Base-by-base conservation (phyloP, 768 basidiomycete genomes). In the Sarcodon aspratus region DNA sequence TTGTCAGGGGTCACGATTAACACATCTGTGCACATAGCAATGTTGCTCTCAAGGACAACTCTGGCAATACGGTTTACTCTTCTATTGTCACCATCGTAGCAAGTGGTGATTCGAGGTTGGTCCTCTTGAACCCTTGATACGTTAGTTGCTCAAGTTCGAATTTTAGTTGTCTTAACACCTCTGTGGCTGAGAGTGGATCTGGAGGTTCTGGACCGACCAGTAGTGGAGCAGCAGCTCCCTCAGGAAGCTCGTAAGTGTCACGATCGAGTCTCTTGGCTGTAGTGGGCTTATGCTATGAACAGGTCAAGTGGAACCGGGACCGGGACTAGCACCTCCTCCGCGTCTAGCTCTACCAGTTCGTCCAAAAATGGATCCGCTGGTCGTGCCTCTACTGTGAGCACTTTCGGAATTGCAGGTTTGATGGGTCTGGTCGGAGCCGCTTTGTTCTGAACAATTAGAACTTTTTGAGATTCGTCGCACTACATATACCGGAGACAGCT, bases 31-130 rank as follows among this genome's bases (percentile, higher is more conserved):
- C 13, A 15, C 53, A 10, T 46, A 87, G 84, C 54, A 74, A 74
- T n/a, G 54, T 76, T 33, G 58, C 58, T 10, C 50, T 83, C 53
- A 82, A 78, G 64, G 85, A 86, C 52, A 63, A 62, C 57, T 75
- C 75, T 11, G 85, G 85, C 12, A 12, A 59, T 1, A 60, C 55
- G 8, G 75, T 69, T 7, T 87, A 70, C 63, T 75, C 76, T 11
- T 75, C 76, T 46, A 63, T 67, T 2, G 65, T 78, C 33, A 75
- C 66, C 0, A 60, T 85, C 44, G 53, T 61, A 47, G 2, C 59
- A 5, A 64, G 75, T 31, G 44, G 57, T 9, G 65, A 69, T 50
- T 52, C 40, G 18, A 12, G 6, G 9, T 32, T 11, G 37, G 5
- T 40, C 12, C 8, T 8, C 33, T 15, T 33, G 21, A 13, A 50